Percentiles rank a stretch among this genome's conserved stretches.
phyloP scores from a whole-genome alignment of 345 rosid species.

The Citrus sp. region DNA sequence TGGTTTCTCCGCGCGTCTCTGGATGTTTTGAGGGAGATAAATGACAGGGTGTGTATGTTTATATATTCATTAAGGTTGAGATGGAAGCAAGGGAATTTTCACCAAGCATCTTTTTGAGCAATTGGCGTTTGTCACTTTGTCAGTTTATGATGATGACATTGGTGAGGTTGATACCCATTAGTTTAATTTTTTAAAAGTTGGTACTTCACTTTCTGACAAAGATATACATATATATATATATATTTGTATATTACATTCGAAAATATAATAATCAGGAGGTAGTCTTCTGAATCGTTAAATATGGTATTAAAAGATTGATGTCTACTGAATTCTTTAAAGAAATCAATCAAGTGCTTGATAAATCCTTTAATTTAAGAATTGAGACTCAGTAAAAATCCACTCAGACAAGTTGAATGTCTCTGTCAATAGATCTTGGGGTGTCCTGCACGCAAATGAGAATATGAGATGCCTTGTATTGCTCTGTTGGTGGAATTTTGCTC shows the following conservation, averaged over 20 bases:
- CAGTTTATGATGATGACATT: constrained; percentile 1
- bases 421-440: background rate
- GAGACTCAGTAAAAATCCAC: background rate
- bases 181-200: background rate
- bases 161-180: background rate
- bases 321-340: background rate
- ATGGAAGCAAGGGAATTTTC: background rate
- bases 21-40: background rate
- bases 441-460: background rate
- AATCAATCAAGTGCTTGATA: background rate
- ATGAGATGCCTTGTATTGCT: background rate
- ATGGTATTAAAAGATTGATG: background rate
- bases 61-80: background rate
- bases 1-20: background rate
- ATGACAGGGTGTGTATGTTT: background rate
- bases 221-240: background rate
- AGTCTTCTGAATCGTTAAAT: background rate
- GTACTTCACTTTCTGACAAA: background rate
- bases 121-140: constrained; percentile 21
- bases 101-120: constrained; percentile 21
- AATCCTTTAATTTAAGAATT: background rate
- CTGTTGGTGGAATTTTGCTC: background rate
- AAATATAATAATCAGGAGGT: too few relatives aligned
- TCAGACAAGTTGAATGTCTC: background rate
- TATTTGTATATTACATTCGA: background rate